A percentile compares a stretch with the other conserved stretches of the same genome.
phyloP scores from a whole-genome alignment of 208 protist species.

The Giardia duodenalis region DNA sequence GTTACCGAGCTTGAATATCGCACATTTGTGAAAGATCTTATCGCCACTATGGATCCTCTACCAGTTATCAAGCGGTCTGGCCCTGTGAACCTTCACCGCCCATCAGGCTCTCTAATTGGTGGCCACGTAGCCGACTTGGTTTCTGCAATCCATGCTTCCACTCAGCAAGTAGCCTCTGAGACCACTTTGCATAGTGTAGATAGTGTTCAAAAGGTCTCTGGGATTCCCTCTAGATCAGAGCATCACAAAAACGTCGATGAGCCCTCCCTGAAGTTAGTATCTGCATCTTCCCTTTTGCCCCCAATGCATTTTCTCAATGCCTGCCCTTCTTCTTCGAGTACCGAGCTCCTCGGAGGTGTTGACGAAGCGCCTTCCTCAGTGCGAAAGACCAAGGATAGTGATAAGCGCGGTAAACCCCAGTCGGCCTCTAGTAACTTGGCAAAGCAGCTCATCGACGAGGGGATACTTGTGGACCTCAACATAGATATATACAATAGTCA shows the following conservation, averaged over 20 bases:
- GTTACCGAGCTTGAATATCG: neutral
- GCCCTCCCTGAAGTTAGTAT: neutral
- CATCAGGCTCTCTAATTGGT: neutral
- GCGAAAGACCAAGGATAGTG: neutral
- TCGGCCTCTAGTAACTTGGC: neutral
- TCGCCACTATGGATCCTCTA: neutral
- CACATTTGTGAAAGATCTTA: neutral
- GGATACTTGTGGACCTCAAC: neutral
- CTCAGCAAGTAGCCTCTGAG: too few species aligned
- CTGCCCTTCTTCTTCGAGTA: neutral
- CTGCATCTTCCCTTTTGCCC: neutral
- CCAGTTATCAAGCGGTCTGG: neutral
- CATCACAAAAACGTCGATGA: too few species aligned
- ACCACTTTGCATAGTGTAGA: too few species aligned
- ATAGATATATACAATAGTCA: constrained; percentile 49
- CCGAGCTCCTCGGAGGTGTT: neutral
- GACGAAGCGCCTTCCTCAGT: neutral
- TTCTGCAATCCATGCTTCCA: too few species aligned
- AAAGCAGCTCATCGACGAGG: neutral
- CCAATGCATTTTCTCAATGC: too few species aligned
- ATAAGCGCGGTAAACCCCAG: neutral
- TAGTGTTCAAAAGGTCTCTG: too few species aligned
- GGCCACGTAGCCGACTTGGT: neutral
- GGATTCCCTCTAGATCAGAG: too few species aligned
- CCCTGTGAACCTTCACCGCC: neutral